Evolutionary conservation across 441 rosid genomes (phyloP).

Genomic region (Gossypium davidsonii): DNA sequence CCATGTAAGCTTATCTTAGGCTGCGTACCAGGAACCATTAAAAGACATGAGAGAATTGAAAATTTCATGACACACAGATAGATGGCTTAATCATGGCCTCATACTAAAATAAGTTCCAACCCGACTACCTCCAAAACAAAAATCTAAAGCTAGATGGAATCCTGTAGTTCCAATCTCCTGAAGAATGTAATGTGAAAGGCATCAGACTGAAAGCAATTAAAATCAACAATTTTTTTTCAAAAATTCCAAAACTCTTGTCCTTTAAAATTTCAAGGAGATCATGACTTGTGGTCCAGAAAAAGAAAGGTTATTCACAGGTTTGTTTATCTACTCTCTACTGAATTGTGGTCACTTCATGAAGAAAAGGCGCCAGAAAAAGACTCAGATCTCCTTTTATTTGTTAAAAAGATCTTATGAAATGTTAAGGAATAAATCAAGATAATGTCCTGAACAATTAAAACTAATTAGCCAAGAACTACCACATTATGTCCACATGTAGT

Average conservation of each 20-base stretch:
- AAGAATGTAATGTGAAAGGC: background rate
- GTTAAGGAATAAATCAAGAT: conserved; percentile 4
- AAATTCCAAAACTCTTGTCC: background rate
- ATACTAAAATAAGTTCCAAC: background rate
- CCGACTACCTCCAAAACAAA: background rate
- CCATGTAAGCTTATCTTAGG: background rate
- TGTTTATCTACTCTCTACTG: background rate
- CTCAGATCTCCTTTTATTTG: background rate
- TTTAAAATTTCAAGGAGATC: background rate
- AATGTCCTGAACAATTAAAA: background rate
- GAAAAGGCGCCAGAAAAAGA: background rate
- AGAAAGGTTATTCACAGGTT: background rate
- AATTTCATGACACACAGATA: background rate
- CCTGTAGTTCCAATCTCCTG: background rate
- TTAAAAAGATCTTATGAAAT: background rate
- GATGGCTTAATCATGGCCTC: background rate
- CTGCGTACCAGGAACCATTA: background rate
- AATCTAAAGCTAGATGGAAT: background rate
- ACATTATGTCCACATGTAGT: conserved; percentile 15
- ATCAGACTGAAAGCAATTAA: background rate
- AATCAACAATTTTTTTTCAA: background rate
- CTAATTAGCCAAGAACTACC: background rate
- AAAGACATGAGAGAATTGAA: background rate
- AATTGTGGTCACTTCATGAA: background rate
- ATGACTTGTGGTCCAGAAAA: conserved; percentile 1